Evolutionary conservation across 352 stramenopile genomes (phyloP), one percentile per base, ranked within the genome.

Genomic region (Pythium brassicae): DNA sequence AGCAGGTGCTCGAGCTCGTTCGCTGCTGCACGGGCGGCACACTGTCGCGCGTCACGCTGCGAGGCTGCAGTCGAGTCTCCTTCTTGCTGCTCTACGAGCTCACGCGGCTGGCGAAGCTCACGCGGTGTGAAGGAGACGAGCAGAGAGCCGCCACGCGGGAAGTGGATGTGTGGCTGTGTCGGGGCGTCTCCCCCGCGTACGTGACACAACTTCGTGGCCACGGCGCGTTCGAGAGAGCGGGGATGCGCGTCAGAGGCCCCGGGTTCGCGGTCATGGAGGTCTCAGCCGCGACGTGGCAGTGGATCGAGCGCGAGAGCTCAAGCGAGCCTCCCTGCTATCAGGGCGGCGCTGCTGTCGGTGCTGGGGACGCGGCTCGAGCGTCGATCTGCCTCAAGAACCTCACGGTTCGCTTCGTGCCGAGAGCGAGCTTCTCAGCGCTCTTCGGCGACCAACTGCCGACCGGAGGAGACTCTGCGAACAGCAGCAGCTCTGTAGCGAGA

Each of bases 31-130:
- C n/a, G n/a, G 26, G 39, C 3, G n/a, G 22, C 2, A 34, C 44
- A 0, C 12, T 74, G 4, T 32, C 32, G 17, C 12, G 25, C 2
- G 8, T 79, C 17, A 59, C 40, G 9, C 53, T 79, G 4, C 62
- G 26, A 2, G 42, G 59, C 14, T 76, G 71, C 44, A 53, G 14
- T 3, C 40, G 59, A 22, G 22, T 80, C 15, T 71, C 65, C 35
- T 80, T 76, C 46, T 37, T 76, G 51, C 19, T 66, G 57, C 40
- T 77, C 49, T 75, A 75, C 46, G 55, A 75, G 29, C 52, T 72
- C 34, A 57, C 62, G 23, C 64, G 62, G 3, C 7, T 69, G 17
- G 49, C 34, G 45, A 58, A 62, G 29, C 23, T 53, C 8, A 14
- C 25, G 20, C 53, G 42, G 23, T 19, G 17, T 12, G 22, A 49